Conservation (phyloP, 257 asterid genomes). For the Solanum microdontum region DNA sequence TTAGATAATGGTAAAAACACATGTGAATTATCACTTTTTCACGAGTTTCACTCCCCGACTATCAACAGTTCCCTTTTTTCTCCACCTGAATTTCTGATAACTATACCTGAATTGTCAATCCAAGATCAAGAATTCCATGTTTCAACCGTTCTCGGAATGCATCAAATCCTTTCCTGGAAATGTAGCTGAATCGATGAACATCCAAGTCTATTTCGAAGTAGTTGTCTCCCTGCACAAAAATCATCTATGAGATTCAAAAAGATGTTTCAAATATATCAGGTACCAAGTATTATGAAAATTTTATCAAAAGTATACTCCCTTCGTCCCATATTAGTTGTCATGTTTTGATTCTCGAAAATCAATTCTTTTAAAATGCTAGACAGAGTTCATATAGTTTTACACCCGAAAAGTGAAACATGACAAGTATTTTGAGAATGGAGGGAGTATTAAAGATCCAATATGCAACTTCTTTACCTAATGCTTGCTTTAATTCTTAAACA, state of each 20-base stretch:
- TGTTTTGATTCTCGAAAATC: neutral
- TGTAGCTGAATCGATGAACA: conserved; percentile 86
- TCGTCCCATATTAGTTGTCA: neutral
- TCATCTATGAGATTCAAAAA: neutral
- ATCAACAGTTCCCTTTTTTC: neutral
- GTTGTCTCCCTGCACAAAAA: conserved; percentile 48
- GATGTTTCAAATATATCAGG: neutral
- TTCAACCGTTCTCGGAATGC: conserved; percentile 65
- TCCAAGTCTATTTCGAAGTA: conserved; percentile 91
- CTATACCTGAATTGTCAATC: conserved; percentile 80
- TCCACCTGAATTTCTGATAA: neutral
- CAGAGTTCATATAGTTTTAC: neutral
- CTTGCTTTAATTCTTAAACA: too few relatives aligned
- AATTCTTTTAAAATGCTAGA: neutral
- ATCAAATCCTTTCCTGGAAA: conserved; percentile 73
- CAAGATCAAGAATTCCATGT: conserved; percentile 72
- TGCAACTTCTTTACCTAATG: neutral
- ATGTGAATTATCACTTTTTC: neutral
- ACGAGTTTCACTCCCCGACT: neutral
- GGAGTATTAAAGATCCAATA: neutral
- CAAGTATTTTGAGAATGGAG: neutral
- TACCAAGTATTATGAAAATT: neutral
- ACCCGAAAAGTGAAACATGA: neutral
- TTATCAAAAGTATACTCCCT: neutral
- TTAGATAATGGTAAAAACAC: neutral